Conservation (phyloP, 192 early-diverging fungal genomes). For the Linnemannia schmuckeri region DNA sequence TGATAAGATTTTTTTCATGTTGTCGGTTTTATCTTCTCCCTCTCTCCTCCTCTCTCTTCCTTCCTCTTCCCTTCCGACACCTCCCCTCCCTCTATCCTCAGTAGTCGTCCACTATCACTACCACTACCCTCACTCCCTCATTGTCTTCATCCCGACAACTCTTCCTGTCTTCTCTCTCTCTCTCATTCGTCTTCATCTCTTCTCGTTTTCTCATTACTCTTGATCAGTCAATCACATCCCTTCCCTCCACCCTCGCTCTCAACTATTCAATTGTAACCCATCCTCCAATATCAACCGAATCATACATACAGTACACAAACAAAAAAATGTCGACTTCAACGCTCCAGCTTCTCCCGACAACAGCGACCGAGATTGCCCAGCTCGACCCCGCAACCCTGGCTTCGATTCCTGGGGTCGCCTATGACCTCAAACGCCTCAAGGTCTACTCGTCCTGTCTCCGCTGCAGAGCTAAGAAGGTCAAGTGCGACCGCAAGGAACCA, state of each 20-base stretch:
- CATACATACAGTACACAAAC: neutral
- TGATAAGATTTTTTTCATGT: slow-evolving; percentile 37
- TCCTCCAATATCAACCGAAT: neutral
- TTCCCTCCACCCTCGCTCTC: neutral
- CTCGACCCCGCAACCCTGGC: slow-evolving; percentile 50
- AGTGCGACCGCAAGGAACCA: slow-evolving; percentile 57
- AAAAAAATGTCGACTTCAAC: slow-evolving; percentile 45
- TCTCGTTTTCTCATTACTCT: slow-evolving; percentile 7
- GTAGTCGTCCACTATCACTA: neutral
- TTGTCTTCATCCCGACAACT: slow-evolving; percentile 9
- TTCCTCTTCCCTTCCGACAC: neutral
- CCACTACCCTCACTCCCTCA: slow-evolving; percentile 12
- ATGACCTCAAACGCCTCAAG: slow-evolving; percentile 54
- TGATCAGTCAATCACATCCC: neutral
- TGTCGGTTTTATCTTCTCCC: neutral
- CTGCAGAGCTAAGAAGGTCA: slow-evolving; percentile 56
- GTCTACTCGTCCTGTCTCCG: slow-evolving; percentile 55
- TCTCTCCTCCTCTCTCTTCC: neutral
- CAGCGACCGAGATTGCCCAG: slow-evolving; percentile 38
- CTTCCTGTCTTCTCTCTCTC: neutral
- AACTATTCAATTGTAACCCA: neutral
- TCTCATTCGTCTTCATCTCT: slow-evolving; percentile 9
- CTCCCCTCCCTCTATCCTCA: neutral
- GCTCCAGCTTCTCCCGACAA: slow-evolving; percentile 39
- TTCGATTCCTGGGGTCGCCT: slow-evolving; percentile 50